Evolutionary conservation across 164 flowering plant genomes (phyloP).

Genomic region (Stephania cephalantha): DNA sequence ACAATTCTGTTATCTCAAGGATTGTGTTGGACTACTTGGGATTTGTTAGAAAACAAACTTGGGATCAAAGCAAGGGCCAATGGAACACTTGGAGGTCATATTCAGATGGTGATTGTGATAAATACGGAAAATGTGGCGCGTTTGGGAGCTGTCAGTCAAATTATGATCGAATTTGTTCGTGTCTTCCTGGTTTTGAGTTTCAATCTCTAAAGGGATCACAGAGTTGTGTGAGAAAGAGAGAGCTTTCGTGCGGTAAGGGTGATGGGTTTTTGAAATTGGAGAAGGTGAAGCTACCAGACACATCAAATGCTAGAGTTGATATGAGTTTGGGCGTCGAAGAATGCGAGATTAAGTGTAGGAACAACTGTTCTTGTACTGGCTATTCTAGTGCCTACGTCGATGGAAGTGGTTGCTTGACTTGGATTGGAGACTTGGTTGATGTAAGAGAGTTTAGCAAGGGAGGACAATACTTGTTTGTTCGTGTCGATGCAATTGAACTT

Average conservation of each 20-base stretch:
- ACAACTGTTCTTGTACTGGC: slow-evolving; percentile 7
- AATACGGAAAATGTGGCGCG: slow-evolving; percentile 5
- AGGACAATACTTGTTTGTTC: slow-evolving; percentile 5
- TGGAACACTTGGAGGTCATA: background rate
- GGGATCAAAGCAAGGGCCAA: background rate
- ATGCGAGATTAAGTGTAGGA: background rate
- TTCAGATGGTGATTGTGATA: background rate
- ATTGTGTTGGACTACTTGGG: background rate
- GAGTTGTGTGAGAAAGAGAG: slow-evolving; percentile 12
- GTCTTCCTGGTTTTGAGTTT: slow-evolving; percentile 13
- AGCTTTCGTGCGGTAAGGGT: slow-evolving; percentile 5
- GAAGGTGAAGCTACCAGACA: slow-evolving; percentile 12
- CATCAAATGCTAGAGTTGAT: background rate
- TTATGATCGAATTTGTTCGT: slow-evolving; percentile 6
- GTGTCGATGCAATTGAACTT: background rate
- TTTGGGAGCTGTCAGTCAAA: background rate
- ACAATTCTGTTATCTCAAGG: slow-evolving; percentile 7
- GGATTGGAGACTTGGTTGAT: slow-evolving; percentile 5
- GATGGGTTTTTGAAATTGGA: slow-evolving; percentile 10
- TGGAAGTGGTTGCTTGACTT: background rate
- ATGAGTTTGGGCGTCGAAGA: background rate
- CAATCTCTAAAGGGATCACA: slow-evolving; percentile 6
- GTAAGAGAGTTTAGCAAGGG: background rate
- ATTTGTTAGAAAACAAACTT: background rate
- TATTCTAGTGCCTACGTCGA: background rate